These are phyloP conservation scores for Sugiyamaella castrensis DNA, from an alignment of 1,139 yeast genomes.

Conservation along the genomic window DNA sequence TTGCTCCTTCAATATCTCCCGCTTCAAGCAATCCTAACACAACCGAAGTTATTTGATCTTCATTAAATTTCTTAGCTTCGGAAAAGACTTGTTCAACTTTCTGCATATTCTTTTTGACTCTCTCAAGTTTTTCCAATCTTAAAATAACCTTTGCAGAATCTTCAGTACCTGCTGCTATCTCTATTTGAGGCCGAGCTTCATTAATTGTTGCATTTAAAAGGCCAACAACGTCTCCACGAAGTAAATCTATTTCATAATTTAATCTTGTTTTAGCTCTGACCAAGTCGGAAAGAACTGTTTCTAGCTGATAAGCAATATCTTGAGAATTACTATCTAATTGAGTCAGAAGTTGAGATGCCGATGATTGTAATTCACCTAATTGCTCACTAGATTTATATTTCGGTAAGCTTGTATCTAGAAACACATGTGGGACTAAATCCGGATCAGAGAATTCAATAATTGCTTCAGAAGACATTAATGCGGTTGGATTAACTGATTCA, in stretches of 20 bases:
- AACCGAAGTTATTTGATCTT: slow-evolving; percentile 23
- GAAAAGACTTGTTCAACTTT: slow-evolving; percentile 31
- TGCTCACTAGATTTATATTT: slow-evolving; percentile 22
- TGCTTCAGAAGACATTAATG: neutral
- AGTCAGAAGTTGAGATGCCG: slow-evolving; percentile 35
- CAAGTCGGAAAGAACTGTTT: slow-evolving; percentile 30
- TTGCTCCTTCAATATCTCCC: slow-evolving; percentile 27
- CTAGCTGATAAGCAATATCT: slow-evolving; percentile 35
- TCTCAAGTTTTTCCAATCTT: slow-evolving; percentile 30
- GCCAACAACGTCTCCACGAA: slow-evolving; percentile 33
- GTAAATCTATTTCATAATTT: slow-evolving; percentile 37
- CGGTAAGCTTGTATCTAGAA: slow-evolving; percentile 31
- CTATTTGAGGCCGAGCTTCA: slow-evolving; percentile 22
- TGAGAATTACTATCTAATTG: slow-evolving; percentile 36
- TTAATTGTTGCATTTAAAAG: slow-evolving; percentile 29
- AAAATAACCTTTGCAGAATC: slow-evolving; percentile 21
- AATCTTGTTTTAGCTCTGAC: slow-evolving; percentile 33
- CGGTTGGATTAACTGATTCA: too few species aligned
- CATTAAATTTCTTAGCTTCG: slow-evolving; percentile 32
- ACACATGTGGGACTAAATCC: slow-evolving; percentile 34
- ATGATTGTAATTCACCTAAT: slow-evolving; percentile 33
- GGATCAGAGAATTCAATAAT: slow-evolving; percentile 29
- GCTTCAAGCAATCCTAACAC: slow-evolving; percentile 23
- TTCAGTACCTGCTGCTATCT: slow-evolving; percentile 20
- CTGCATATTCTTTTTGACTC: slow-evolving; percentile 30